Evolutionary conservation across 1,284 basidiomycete genomes (phyloP).

Genomic region (Ustilago tritici): DNA sequence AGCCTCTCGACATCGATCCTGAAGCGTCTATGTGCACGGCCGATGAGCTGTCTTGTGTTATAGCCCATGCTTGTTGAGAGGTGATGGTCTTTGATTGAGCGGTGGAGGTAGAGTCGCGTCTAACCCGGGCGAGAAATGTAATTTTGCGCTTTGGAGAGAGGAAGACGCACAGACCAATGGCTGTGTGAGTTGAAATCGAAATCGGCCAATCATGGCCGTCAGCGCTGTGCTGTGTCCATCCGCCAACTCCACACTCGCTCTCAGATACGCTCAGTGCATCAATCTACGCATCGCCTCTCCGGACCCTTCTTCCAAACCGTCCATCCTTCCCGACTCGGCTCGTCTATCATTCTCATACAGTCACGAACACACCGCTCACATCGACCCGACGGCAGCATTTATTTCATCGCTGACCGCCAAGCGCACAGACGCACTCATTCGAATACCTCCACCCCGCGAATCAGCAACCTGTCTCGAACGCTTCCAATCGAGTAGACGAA

Average conservation of each 20-base stretch:
- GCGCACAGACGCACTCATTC: neutral
- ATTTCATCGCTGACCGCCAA: neutral
- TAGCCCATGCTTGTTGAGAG: neutral
- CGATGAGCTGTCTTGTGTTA: neutral
- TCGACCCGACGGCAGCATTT: neutral
- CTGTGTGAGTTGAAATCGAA: constrained; percentile 19
- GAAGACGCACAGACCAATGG: constrained; percentile 45
- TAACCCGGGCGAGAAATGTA: constrained; percentile 29
- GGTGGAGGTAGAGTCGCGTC: neutral
- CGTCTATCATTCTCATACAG: neutral
- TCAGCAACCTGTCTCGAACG: neutral
- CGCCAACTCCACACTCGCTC: constrained; percentile 37
- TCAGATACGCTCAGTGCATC: neutral
- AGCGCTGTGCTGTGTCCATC: constrained; percentile 16
- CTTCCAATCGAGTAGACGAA: neutral
- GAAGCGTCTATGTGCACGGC: neutral
- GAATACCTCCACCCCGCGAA: neutral
- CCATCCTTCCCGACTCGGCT: neutral
- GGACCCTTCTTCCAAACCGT: constrained; percentile 4
- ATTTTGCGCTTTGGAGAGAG: neutral
- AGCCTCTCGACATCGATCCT: no score
- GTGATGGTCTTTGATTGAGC: neutral
- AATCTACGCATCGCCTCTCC: constrained; percentile 4
- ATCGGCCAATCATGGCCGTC: constrained; percentile 17
- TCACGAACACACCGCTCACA: neutral